These are phyloP conservation scores for Fraxinus angustifolia DNA, from an alignment of 305 asterid genomes.

Conservation along the genomic window DNA sequence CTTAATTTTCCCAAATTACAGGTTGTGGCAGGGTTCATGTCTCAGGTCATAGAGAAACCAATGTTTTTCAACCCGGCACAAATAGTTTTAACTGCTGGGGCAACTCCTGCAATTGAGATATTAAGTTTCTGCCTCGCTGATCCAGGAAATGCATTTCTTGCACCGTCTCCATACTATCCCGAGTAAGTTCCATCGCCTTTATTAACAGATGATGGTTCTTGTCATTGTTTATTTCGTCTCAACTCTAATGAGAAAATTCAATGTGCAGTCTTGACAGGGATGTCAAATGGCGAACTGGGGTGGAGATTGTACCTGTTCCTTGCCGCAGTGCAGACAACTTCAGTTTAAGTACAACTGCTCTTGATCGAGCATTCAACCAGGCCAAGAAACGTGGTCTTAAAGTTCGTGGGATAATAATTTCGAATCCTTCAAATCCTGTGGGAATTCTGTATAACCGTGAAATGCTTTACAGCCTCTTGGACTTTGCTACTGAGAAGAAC, in stretches of 20 bases:
- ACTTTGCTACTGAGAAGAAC: constrained; percentile 55
- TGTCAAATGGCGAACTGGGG: constrained; percentile 56
- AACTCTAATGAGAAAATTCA: constrained; percentile 9
- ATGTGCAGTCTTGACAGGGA: constrained; percentile 50
- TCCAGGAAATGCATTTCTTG: constrained; percentile 63
- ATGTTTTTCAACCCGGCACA: constrained; percentile 43
- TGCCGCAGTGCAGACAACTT: constrained; percentile 63
- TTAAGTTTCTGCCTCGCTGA: constrained; percentile 57
- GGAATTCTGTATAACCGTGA: constrained; percentile 45
- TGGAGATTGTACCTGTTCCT: constrained; percentile 54
- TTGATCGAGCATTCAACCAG: constrained; percentile 53
- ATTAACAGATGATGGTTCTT: not conserved
- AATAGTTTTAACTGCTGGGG: constrained; percentile 49
- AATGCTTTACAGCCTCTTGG: constrained; percentile 40
- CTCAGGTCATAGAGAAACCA: constrained; percentile 40
- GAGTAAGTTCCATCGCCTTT: constrained; percentile 39
- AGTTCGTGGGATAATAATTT: constrained; percentile 53
- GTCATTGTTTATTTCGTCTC: not conserved
- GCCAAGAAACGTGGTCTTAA: constrained; percentile 55
- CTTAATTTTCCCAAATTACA: constrained; percentile 13
- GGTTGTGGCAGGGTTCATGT: constrained; percentile 60
- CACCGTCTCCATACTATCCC: constrained; percentile 58
- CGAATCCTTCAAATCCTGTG: constrained; percentile 59
- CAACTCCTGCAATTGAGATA: constrained; percentile 53
- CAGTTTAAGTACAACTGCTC: constrained; percentile 38